These are phyloP conservation scores for Scheffersomyces cryptocercus DNA, from an alignment of 1,139 yeast species.

Conservation along the genomic window DNA sequence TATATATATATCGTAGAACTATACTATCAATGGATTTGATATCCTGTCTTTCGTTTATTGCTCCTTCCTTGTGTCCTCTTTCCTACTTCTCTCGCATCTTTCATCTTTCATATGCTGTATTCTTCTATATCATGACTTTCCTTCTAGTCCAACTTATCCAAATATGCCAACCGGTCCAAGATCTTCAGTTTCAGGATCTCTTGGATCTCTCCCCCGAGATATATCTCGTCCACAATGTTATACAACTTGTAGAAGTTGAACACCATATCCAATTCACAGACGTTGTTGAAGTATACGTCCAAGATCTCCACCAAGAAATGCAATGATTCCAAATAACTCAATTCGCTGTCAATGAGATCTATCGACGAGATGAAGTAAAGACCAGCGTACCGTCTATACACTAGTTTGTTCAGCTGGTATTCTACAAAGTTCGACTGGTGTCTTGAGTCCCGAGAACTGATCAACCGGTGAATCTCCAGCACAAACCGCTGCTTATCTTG, in stretches of 20 bases:
- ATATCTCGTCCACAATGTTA: conserved; percentile 71
- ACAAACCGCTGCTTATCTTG: conserved; percentile 58
- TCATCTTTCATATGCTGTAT: background rate
- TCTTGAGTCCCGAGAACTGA: conserved; percentile 81
- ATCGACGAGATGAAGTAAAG: conserved; percentile 80
- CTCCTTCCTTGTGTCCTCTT: no score
- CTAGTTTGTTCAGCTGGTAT: conserved; percentile 71
- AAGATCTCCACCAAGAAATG: conserved; percentile 88
- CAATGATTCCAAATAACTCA: conserved; percentile 78
- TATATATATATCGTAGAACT: no score
- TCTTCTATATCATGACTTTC: background rate
- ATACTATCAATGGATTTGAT: background rate
- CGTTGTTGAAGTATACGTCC: conserved; percentile 82
- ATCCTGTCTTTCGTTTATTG: background rate
- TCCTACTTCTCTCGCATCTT: background rate
- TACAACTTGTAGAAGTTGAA: conserved; percentile 78
- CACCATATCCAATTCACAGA: conserved; percentile 91
- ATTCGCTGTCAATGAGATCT: conserved; percentile 74
- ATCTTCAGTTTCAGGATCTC: conserved; percentile 66
- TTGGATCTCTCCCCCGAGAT: conserved; percentile 76
- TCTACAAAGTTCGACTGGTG: conserved; percentile 80
- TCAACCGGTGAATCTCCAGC: conserved; percentile 75
- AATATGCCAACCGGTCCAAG: conserved; percentile 50
- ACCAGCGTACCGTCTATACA: conserved; percentile 91
- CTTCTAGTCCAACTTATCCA: conserved; percentile 44